phyloP scores from a whole-genome alignment of 768 basidiomycete genomes.

The Amanita pseudoporphyria region DNA sequence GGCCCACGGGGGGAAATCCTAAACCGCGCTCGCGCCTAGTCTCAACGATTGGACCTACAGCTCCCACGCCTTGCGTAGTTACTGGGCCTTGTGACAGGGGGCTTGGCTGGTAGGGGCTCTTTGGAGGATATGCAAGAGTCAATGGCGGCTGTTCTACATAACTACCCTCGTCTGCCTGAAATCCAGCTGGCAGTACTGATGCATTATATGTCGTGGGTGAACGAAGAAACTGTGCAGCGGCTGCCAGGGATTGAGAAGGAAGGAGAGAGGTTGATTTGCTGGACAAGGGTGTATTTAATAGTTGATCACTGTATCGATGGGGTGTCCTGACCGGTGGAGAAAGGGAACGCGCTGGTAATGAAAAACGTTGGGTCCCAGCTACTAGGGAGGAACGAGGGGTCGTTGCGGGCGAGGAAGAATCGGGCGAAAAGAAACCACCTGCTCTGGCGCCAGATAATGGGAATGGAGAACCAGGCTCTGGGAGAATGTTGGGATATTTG shows the following conservation, averaged over 20 bases:
- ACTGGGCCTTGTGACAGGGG: constrained; percentile 51
- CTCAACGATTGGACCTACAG: constrained; percentile 53
- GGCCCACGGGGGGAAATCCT: neutral
- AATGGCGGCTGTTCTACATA: constrained; percentile 25
- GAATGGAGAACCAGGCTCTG: constrained; percentile 77
- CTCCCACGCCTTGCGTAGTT: constrained; percentile 35
- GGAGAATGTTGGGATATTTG: constrained; percentile 38
- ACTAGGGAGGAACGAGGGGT: constrained; percentile 29
- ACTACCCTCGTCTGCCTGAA: constrained; percentile 10
- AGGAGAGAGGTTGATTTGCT: constrained; percentile 23
- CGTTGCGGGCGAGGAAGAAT: constrained; percentile 6
- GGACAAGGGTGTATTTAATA: constrained; percentile 17
- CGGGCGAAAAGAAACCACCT: constrained; percentile 12
- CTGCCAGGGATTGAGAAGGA: constrained; percentile 20
- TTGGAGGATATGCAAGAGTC: constrained; percentile 56
- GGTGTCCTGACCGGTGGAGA: constrained; percentile 5
- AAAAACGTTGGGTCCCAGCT: constrained; percentile 52
- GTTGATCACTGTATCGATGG: constrained; percentile 9
- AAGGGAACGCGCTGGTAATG: constrained; percentile 18
- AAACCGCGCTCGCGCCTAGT: constrained; percentile 49
- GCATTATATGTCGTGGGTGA: constrained; percentile 52
- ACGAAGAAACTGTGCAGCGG: constrained; percentile 26
- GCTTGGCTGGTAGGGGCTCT: constrained; percentile 35
- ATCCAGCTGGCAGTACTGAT: constrained; percentile 10
- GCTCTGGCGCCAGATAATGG: constrained; percentile 31